Conservation (phyloP, 768 basidiomycete genomes). For the Russula sp. region DNA sequence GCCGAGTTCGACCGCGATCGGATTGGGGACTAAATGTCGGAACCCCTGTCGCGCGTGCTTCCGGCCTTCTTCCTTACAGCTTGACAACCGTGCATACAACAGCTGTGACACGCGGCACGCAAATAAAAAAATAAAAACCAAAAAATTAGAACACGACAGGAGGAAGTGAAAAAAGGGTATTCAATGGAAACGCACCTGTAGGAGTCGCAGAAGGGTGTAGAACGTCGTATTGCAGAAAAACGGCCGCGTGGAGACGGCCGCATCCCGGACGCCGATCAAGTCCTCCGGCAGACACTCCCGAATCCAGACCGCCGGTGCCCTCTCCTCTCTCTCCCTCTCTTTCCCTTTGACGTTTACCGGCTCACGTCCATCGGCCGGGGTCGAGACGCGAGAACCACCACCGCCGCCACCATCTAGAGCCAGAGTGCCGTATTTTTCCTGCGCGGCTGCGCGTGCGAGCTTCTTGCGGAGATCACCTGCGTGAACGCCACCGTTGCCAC, state of each 20-base stretch:
- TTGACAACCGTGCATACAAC: constrained; percentile 78
- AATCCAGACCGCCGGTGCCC: constrained; percentile 11
- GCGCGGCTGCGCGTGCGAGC: constrained; percentile 67
- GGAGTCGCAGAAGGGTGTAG: constrained; percentile 79
- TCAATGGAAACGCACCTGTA: constrained; percentile 57
- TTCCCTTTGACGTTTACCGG: constrained; percentile 4
- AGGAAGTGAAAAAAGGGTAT: neutral
- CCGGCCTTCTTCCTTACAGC: constrained; percentile 77
- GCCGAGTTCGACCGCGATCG: constrained; percentile 72
- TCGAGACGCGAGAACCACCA: constrained; percentile 15
- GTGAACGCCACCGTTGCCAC: constrained; percentile 25
- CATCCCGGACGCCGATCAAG: constrained; percentile 23
- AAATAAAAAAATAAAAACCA: neutral
- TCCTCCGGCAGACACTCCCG: constrained; percentile 18
- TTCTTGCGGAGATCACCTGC: constrained; percentile 53
- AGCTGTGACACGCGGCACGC: constrained; percentile 44
- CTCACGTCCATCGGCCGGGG: constrained; percentile 16
- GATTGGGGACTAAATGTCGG: constrained; percentile 62
- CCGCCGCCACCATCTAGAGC: neutral
- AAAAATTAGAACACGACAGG: neutral
- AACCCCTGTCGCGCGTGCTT: constrained; percentile 62
- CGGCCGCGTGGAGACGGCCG: constrained; percentile 35
- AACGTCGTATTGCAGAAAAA: constrained; percentile 93
- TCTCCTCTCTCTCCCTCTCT: constrained; percentile 10
- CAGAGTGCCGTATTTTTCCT: constrained; percentile 34